Conservation (phyloP, 257 asterid species). For the Solanum corneliomulleri region DNA sequence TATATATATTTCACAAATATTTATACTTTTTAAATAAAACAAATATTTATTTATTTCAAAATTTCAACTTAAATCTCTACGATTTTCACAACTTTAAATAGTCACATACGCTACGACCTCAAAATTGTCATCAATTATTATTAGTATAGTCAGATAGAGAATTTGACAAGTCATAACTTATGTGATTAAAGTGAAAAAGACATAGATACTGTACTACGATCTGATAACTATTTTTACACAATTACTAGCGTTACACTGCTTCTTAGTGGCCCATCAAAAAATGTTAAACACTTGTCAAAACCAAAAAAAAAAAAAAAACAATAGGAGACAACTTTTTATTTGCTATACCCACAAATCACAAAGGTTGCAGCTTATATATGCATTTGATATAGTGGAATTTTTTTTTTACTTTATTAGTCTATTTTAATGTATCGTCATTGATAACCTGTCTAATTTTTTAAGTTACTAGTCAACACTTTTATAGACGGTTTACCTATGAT, state of each 20-base stretch:
- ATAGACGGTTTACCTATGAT: neutral
- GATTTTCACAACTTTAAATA: no score
- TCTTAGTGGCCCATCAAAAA: neutral
- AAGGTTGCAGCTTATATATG: neutral
- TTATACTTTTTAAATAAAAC: no score
- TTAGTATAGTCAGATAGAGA: neutral
- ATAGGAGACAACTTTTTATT: slow-evolving; percentile 2
- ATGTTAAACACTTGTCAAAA: neutral
- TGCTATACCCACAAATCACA: neutral
- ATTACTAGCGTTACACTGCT: neutral
- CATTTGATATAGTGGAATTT: neutral
- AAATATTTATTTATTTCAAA: no score
- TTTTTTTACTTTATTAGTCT: neutral
- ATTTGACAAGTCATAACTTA: neutral
- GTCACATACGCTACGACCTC: neutral
- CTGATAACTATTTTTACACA: neutral
- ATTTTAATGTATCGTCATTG: neutral
- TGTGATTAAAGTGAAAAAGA: neutral
- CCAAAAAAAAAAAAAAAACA: neutral
- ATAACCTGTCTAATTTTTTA: neutral
- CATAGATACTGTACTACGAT: neutral
- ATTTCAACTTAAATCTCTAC: no score
- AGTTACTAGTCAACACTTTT: neutral
- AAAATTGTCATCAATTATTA: neutral
- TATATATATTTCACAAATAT: no score